Base-by-base conservation (phyloP, 2,329 filamentous ascomycete genomes). In the Paecilomyces fulvus region DNA sequence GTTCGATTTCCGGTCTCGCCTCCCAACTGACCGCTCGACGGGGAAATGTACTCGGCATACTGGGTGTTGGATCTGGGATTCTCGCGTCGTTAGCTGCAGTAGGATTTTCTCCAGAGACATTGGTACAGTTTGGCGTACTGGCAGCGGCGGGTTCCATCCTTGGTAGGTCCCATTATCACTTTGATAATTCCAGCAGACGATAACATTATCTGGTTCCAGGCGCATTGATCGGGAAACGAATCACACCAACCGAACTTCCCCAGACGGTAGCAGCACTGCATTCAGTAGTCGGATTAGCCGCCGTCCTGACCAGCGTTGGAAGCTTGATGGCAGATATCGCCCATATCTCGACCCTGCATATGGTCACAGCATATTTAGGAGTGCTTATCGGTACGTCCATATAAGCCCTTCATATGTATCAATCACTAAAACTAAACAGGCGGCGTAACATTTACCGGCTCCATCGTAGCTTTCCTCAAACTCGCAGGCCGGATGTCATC, bases 201-300 rank as follows among this genome's bases (percentile, higher is more conserved):
- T 65, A 46, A 59, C 46, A n/a, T 4, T 25, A 21, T 7, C 10
- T 58, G 9, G 58, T 62, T 62, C 30, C 55, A 67, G 86, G 89
- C 30, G 81, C 89, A 52, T 68, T 91, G 23, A 92, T 96, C 60
- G 91, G 90, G 49, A 87, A 90, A 64, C 83, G 90, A 11, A 95
- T 95, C 62, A 95, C 90, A 0, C 89, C 91, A 0, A 95, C 90
- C 0, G 89, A 90, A 55, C 82, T 96, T 1, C 91, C 91, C 0
- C 90, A 96, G 70, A 95, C 90, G 0, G 90, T 95, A 1, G 91
- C 90, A 20, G 90, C 90, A 0, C 77, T 96, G 30, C 91, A 95
- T 73, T 95, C 90, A 0, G 90, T 96, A 7, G 91, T 96, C 30
- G 91, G 91, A 70, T 80, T 96, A 0, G 90, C 90, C 10, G 91